Percentiles rank a stretch among this genome's conserved stretches.
Conservation (phyloP, 495 filamentous ascomycete genomes). For the Xylaria acuta region DNA sequence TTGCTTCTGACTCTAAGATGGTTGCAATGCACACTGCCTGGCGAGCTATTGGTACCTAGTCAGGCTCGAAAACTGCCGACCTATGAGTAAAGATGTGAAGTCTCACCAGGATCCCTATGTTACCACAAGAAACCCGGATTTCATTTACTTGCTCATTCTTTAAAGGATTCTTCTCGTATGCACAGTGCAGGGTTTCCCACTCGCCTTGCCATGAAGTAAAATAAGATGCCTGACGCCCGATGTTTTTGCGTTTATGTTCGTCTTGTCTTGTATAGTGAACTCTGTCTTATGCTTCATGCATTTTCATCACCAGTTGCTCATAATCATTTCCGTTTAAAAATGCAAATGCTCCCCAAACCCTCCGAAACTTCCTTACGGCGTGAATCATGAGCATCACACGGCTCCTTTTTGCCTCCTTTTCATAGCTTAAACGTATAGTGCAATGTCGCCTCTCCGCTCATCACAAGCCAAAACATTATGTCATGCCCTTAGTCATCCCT, state of each 20-base stretch:
- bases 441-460: neutral
- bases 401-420: neutral
- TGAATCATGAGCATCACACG: neutral
- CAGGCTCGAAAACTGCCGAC: neutral
- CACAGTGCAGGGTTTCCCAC: neutral
- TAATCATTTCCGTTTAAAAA: neutral
- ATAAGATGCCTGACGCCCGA: neutral
- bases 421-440: neutral
- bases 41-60: neutral
- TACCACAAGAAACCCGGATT: neutral
- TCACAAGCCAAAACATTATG: neutral
- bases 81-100: neutral
- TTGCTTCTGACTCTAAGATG: neutral
- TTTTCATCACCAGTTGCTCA: neutral
- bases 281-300: slow-evolving; percentile 8
- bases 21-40: neutral
- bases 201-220: neutral
- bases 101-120: neutral
- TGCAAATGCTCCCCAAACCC: neutral
- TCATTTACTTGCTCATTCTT: neutral
- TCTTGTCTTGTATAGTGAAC: neutral
- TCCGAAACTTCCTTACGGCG: neutral
- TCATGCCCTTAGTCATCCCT: neutral
- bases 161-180: neutral
- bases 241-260: neutral